Evolutionary conservation across 164 flowering plant genomes (phyloP), one percentile per base, ranked within the genome.

Genomic region (Aristolochia fimbriata): DNA sequence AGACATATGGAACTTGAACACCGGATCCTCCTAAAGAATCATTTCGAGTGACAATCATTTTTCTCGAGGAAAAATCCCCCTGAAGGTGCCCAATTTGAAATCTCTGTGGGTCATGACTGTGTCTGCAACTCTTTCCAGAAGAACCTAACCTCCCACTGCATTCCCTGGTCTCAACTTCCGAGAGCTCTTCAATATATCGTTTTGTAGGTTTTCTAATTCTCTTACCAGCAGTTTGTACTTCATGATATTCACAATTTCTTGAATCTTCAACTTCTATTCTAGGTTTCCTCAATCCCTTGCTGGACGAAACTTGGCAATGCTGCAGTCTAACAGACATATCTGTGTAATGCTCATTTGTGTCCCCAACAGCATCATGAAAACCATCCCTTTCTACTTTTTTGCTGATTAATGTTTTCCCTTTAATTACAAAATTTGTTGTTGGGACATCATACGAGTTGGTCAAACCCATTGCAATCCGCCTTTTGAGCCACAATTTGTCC

Each of bases 401-500:
- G 14, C 17, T 17, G 22, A 78, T 67, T 70, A 81, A 74, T 58
- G 73, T 74, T 55, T 81, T 80, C 60, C 81, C 81, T 65, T 69
- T 78, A 46, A 90, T 78, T 16, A 76, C 59, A 63, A 88, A 86
- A 51, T 70, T 68, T 47, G 91, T 76, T 33, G 80, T 73, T 57
- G 91, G 68, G 67, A 88, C 80, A 72, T 86, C 86, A 78, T 91
- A 90, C 50, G 96, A 88, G 68, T 90, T 86, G 2, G 87, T 80
- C 70, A 93, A 70, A 24, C 91, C 92, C 96, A 90, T 93, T 23
- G 88, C 73, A 65, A 93, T 90, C 64, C 99, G 80, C 73, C 97
- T 78, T 74, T 90, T 93, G 23, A 93, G 93, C 99, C 99, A 93
- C 60, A 68, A 70, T 75, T 93, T 90, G 72, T 93, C 99, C 74